phyloP scores from a whole-genome alignment of 305 asterid species.

The Monarda citriodora region DNA sequence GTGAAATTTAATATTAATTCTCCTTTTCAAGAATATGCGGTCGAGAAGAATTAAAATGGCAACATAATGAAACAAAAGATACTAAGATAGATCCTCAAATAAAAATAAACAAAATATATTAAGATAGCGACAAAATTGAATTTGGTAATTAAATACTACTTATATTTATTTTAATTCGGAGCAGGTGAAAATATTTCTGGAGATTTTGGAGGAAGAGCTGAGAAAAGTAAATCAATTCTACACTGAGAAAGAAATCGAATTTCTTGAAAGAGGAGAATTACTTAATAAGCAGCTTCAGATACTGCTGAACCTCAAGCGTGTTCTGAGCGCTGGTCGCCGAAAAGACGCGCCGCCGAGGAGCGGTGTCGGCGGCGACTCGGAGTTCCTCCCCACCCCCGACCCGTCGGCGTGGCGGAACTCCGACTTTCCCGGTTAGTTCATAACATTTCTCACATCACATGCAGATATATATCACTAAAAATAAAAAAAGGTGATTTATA shows the following conservation, averaged over 20 bases:
- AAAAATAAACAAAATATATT: too few species aligned
- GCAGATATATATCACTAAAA: too few species aligned
- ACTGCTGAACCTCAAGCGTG: constrained; percentile 66
- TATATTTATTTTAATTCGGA: too few species aligned
- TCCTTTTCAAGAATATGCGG: too few species aligned
- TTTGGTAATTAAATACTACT: too few species aligned
- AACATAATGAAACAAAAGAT: too few species aligned
- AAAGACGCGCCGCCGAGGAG: constrained; percentile 26
- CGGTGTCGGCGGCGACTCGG: constrained; percentile 19
- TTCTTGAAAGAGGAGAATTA: constrained; percentile 75
- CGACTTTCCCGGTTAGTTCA: constrained; percentile 51
- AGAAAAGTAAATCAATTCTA: constrained; percentile 84
- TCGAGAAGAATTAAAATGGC: too few species aligned
- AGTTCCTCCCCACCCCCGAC: constrained; percentile 30
- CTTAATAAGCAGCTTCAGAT: constrained; percentile 78
- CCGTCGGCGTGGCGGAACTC: constrained; percentile 36
- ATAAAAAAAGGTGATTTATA: too few species aligned
- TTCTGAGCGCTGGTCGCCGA: constrained; percentile 52
- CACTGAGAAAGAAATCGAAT: constrained; percentile 66
- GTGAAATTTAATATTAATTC: too few species aligned
- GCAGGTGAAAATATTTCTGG: constrained; percentile 74
- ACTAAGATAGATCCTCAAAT: too few species aligned
- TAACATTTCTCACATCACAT: too few species aligned
- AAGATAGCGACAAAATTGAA: too few species aligned
- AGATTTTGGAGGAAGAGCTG: constrained; percentile 70